Percentiles rank a stretch among this genome's conserved stretches.
Conservation (phyloP, 169 alveolate species). For the Eimeria nieschulzi region DNA sequence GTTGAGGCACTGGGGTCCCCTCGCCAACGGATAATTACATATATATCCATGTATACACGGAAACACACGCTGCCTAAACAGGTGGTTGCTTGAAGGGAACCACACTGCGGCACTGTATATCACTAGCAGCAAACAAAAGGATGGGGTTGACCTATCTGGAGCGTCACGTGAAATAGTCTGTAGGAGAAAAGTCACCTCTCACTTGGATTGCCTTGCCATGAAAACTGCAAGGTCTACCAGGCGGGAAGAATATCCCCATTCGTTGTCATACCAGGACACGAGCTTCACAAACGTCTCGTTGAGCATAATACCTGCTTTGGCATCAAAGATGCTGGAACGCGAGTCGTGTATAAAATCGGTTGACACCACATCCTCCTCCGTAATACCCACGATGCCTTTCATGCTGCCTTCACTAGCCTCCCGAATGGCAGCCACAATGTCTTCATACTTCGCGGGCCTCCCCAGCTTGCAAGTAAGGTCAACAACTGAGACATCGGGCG, state of each 20-base stretch:
- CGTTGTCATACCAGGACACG: slow-evolving; percentile 98
- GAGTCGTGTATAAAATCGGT: slow-evolving; percentile 95
- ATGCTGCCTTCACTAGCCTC: slow-evolving; percentile 91
- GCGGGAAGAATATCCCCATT: slow-evolving; percentile 98
- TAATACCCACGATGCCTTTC: slow-evolving; percentile 93
- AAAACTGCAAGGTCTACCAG: slow-evolving; percentile 77
- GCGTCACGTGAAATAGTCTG: no score
- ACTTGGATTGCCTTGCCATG: not conserved
- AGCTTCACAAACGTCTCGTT: slow-evolving; percentile 96
- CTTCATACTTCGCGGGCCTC: slow-evolving; percentile 95
- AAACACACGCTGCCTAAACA: no score
- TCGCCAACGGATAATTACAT: no score
- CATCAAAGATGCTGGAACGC: slow-evolving; percentile 95
- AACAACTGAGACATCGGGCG: slow-evolving; percentile 98
- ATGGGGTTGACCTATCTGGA: no score
- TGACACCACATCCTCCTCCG: slow-evolving; percentile 97
- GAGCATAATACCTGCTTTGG: slow-evolving; percentile 97
- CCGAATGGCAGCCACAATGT: slow-evolving; percentile 93
- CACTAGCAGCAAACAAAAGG: no score
- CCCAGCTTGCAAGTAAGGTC: slow-evolving; percentile 96
- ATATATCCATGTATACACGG: no score
- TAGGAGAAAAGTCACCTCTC: not conserved
- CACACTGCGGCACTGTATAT: no score
- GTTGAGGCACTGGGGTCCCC: no score
- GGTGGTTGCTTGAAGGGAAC: no score